A percentile compares a stretch with the other conserved stretches of the same genome.
phyloP scores from a whole-genome alignment of 257 asterid genomes.

The Striga asiatica region DNA sequence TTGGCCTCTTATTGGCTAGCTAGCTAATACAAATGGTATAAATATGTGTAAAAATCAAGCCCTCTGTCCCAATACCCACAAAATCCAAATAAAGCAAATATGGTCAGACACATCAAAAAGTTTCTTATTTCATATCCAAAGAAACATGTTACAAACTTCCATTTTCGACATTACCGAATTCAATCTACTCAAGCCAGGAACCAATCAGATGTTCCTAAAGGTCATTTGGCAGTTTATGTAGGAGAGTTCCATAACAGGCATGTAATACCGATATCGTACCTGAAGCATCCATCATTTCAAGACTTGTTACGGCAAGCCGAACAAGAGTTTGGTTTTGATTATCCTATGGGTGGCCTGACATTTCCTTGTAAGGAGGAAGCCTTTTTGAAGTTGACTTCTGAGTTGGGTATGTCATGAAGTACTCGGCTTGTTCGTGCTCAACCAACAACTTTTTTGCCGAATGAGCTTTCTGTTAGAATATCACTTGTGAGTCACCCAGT shows the following conservation, averaged over 20 bases:
- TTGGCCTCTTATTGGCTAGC: not conserved
- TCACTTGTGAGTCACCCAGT: no score
- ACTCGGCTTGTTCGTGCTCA: no score
- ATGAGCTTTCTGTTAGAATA: no score
- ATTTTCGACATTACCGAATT: no score
- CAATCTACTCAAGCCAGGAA: conserved; percentile 7
- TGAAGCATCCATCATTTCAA: not conserved
- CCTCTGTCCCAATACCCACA: not conserved
- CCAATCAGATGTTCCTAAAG: conserved; percentile 11
- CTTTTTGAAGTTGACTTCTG: not conserved
- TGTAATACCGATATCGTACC: not conserved
- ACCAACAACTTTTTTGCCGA: no score
- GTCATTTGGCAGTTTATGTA: not conserved
- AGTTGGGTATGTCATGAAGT: not conserved
- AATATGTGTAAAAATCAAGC: not conserved
- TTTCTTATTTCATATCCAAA: not conserved
- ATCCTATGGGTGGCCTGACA: conserved; percentile 12
- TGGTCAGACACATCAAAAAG: not conserved
- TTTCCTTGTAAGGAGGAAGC: not conserved
- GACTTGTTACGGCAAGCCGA: not conserved
- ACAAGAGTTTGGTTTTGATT: conserved; percentile 25
- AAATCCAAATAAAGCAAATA: not conserved
- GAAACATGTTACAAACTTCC: no score
- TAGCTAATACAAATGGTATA: not conserved
- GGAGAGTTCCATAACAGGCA: no score